These are phyloP conservation scores for Avena eriantha DNA, from an alignment of 176 grass and related monocot species.

Conservation along the genomic window DNA sequence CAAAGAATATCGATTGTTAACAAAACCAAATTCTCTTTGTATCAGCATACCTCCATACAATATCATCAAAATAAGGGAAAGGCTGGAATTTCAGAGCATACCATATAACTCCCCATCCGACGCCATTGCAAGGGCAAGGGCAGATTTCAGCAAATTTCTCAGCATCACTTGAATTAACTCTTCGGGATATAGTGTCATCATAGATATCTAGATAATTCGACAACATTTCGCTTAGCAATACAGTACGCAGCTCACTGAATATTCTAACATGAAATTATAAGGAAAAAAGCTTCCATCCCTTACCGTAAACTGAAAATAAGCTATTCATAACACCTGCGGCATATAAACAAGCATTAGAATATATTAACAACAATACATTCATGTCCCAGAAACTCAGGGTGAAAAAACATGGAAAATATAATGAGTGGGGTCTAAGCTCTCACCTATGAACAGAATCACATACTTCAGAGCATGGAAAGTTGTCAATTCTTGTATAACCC, in stretches of 20 bases:
- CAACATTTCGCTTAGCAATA: slow-evolving; percentile 10
- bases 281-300: slow-evolving; percentile 32
- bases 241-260: slow-evolving; percentile 3
- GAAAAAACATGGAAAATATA: slow-evolving; percentile 1
- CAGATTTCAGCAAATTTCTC: slow-evolving; percentile 99
- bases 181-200: slow-evolving; percentile 96
- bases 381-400: background rate
- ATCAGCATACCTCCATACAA: slow-evolving; percentile 16
- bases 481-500: slow-evolving; percentile 90
- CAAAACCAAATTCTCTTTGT: background rate
- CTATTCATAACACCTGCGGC: slow-evolving; percentile 96
- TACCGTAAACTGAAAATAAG: slow-evolving; percentile 98
- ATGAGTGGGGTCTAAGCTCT: background rate
- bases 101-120: slow-evolving; percentile 95
- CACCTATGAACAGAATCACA: slow-evolving; percentile 98
- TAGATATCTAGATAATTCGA: slow-evolving; percentile 75
- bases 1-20: slow-evolving; percentile 41
- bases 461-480: slow-evolving; percentile 74
- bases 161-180: slow-evolving; percentile 93
- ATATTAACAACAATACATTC: slow-evolving; percentile 19
- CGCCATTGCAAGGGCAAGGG: slow-evolving; percentile 90
- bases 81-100: slow-evolving; percentile 43
- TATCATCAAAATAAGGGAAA: slow-evolving; percentile 8
- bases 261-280: slow-evolving; percentile 40
- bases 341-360: slow-evolving; percentile 44